Evolutionary conservation across 345 rosid genomes (phyloP), one percentile per base, ranked within the genome.

Genomic region (Eucalyptus regnans): DNA sequence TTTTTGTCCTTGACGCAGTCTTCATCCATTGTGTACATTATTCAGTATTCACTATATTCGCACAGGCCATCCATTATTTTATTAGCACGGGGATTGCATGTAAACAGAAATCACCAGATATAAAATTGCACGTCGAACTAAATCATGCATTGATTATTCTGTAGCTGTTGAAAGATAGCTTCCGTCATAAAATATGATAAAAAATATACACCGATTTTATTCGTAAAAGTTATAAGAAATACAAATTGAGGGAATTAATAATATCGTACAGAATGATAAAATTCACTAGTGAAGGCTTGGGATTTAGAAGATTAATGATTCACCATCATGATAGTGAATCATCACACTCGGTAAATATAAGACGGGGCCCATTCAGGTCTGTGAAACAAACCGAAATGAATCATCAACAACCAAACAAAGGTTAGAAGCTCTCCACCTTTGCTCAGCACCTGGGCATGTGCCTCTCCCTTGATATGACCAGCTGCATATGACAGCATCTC

Each of bases 281-380:
- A 23, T 9, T 56, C 29, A 1, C 62, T 23, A 9, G 29, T 7
- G 6, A 56, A 56, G 29, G 62, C 62, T 56, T 56, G 13, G 62
- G 62, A 56, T 56, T 23, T 56, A 56, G 29, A 56, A 56, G 12
- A 56, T 9, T 25, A 56, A 4, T 56, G 62, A 23, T 9, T 56
- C 29, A 56, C 62, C 29, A 23, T 56, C 62, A 9, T 10, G 29
- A 25, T 56, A 7, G 56, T 51, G 54, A 50, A 50, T 50, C 7
- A 0, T 4, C 2, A 0, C 2, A 0, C 2, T 8, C 29, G 3
- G 0, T 0, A 9, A 10, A 4, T 56, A 23, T 8, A 4, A 23
- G 0, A 1, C 0, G 33, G 68, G 33, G 1, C 17, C 33, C 33
- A 62, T 62, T 62, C 68, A 12, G 33, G 17, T 27, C 33, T 27